Evolutionary conservation across 2,329 filamentous ascomycete species (phyloP), one percentile per base, ranked within the genome.

Genomic region (Harringtonia lauricola): DNA sequence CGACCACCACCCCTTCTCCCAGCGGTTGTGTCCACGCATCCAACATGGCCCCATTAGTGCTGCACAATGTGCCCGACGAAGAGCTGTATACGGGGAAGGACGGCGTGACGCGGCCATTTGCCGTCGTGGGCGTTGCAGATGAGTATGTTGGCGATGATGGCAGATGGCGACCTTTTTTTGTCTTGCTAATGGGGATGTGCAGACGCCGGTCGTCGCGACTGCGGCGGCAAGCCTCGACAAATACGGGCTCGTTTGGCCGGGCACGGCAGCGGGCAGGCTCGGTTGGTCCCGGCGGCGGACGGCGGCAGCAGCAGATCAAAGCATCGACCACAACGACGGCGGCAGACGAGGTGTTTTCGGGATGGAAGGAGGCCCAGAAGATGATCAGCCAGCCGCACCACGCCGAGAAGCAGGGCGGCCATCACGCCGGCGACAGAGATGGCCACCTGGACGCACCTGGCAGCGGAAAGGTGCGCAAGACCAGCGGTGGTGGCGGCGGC

Each of bases 21-120:
- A 24, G n/a, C 36, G 21, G 15, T 21, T 12, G 17, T 5, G 24
- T 31, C 13, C 9, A 18, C n/a, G n/a, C n/a, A n/a, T 4, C 6
- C 31, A 45, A 22, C 15, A 81, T 81, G 76, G 71, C 76, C 45
- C 79, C 79, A 52, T 65, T 82, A 46, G 81, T 82, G 55, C 64
- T 83, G 29, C 79, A 83, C 57, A 81, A 81, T 57, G 79, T 82
- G 50, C 77, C 78, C 45, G 78, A 82, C 51, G 78, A 82, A 41
- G 79, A 82, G 57, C 72, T 78, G 40, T 82, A 81, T 57, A 63
- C 76, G 7, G 79, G 79, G 45, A 75, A 80, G 42, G 79, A 82
- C 61, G 79, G 79, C 48, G 58, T 81, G 50, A 74, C 75, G 58
- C 65, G 79, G 48, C 79, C 79, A 2, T 83, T 81, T 56, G 79